These are phyloP conservation scores for Fusarium continuum DNA, from an alignment of 2,329 filamentous ascomycete genomes.

Conservation along the genomic window DNA sequence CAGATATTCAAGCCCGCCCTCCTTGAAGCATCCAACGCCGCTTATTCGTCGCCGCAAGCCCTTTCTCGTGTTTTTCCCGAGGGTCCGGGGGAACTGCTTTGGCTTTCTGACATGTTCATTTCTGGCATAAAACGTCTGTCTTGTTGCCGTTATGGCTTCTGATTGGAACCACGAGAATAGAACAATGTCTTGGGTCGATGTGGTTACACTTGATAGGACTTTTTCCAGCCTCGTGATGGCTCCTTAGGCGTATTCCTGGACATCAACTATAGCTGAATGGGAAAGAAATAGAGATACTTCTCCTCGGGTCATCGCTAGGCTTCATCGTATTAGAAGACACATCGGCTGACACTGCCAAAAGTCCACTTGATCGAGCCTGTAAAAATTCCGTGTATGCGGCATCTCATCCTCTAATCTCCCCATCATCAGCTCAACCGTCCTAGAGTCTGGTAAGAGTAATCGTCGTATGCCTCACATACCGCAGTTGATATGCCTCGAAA, in stretches of 20 bases:
- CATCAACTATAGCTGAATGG: not conserved
- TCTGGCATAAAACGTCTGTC: not conserved
- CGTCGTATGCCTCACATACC: not conserved
- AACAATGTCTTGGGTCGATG: not conserved
- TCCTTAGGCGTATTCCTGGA: not conserved
- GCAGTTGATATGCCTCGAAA: not conserved
- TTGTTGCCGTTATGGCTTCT: not conserved
- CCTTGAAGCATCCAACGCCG: not conserved
- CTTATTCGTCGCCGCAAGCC: conserved; percentile 26
- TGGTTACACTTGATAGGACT: not conserved
- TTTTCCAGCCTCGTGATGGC: not conserved
- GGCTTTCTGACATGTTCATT: not conserved
- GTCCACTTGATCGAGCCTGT: not conserved
- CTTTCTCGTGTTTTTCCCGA: conserved; percentile 19
- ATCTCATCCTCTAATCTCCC: not conserved
- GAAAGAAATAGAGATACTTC: not conserved
- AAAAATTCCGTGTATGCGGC: conserved; percentile 5
- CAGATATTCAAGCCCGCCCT: conserved; percentile 10
- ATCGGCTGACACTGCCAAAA: not conserved
- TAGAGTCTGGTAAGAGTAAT: not conserved
- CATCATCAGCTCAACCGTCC: conserved; percentile 11
- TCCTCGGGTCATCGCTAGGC: not conserved
- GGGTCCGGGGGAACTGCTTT: not conserved
- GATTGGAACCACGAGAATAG: conserved; percentile 8
- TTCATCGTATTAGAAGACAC: not conserved